phyloP scores from a whole-genome alignment of 2,329 filamentous ascomycete genomes.

The Phialophora expanda region DNA sequence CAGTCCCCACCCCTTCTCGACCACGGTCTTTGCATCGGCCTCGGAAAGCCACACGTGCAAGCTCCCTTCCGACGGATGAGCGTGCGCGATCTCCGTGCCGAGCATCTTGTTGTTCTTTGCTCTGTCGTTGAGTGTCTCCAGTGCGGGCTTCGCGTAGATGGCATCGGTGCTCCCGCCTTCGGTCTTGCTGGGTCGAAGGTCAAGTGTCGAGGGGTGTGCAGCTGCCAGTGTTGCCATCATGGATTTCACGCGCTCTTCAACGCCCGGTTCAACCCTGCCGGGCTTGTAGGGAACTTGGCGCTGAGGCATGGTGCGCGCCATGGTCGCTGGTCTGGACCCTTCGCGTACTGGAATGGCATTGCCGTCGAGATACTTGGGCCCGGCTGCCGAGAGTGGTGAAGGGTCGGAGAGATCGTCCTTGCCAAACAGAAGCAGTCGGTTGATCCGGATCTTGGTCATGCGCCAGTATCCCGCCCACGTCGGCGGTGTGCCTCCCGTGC shows the following conservation, averaged over 20 bases:
- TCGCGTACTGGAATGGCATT: slow-evolving; percentile 18
- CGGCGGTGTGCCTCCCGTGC: slow-evolving; percentile 36
- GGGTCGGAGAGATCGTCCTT: slow-evolving; percentile 32
- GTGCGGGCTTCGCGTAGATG: slow-evolving; percentile 26
- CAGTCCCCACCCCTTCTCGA: slow-evolving; percentile 34
- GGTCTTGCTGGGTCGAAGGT: slow-evolving; percentile 31
- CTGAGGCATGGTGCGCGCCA: slow-evolving; percentile 35
- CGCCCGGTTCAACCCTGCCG: slow-evolving; percentile 18
- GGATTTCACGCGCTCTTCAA: slow-evolving; percentile 22
- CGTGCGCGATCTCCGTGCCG: slow-evolving; percentile 30
- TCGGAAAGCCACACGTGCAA: slow-evolving; percentile 34
- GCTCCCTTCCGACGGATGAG: slow-evolving; percentile 28
- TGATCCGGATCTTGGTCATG: slow-evolving; percentile 35
- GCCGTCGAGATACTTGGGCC: slow-evolving; percentile 30
- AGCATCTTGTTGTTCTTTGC: slow-evolving; percentile 25
- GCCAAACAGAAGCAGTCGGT: slow-evolving; percentile 28
- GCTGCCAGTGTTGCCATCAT: slow-evolving; percentile 27
- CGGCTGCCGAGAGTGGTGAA: slow-evolving; percentile 25
- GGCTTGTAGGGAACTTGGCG: slow-evolving; percentile 33
- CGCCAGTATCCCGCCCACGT: slow-evolving; percentile 37
- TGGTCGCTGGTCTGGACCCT: slow-evolving; percentile 23
- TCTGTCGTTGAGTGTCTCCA: slow-evolving; percentile 26
- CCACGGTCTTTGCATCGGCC: slow-evolving; percentile 32
- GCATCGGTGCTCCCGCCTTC: slow-evolving; percentile 32
- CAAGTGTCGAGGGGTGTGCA: slow-evolving; percentile 24